phyloP scores from a whole-genome alignment of 768 basidiomycete species.

The Boletus sensibilis region DNA sequence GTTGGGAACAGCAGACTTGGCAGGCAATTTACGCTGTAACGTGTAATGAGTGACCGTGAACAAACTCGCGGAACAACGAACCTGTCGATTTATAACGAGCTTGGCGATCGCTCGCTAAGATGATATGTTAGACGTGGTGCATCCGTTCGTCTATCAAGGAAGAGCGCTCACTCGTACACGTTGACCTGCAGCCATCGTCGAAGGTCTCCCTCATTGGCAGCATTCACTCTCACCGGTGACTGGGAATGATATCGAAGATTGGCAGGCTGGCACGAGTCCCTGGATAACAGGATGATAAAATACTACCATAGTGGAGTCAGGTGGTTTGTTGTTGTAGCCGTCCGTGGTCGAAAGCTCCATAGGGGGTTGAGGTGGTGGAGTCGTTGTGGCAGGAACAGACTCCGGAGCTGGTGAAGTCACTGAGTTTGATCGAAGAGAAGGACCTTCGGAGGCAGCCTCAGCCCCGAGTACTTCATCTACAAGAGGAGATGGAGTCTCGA shows the following conservation, averaged over 20 bases:
- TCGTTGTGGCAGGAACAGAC: conserved; percentile 12
- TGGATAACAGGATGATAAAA: no score
- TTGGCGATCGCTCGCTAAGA: background rate
- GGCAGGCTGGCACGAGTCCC: background rate
- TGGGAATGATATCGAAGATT: background rate
- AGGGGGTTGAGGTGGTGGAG: conserved; percentile 11
- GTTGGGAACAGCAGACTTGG: background rate
- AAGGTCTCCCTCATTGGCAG: background rate
- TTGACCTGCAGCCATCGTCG: background rate
- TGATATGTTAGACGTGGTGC: background rate
- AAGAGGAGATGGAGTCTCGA: conserved; percentile 45
- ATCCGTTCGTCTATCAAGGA: background rate
- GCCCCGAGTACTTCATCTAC: conserved; percentile 28
- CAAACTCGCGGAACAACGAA: background rate
- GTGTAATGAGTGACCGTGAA: background rate
- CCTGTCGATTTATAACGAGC: background rate
- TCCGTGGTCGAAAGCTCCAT: no score
- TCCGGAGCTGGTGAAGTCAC: conserved; percentile 19
- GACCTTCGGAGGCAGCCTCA: conserved; percentile 14
- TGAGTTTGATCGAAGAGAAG: conserved; percentile 20
- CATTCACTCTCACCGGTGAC: background rate
- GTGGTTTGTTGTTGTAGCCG: no score
- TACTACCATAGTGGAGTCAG: no score
- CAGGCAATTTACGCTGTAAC: background rate
- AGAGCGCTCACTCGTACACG: background rate